A percentile compares a stretch with the other conserved stretches of the same genome.
These are phyloP conservation scores for Neurospora sp. DNA, from an alignment of 495 filamentous ascomycete genomes.

Conservation along the genomic window DNA sequence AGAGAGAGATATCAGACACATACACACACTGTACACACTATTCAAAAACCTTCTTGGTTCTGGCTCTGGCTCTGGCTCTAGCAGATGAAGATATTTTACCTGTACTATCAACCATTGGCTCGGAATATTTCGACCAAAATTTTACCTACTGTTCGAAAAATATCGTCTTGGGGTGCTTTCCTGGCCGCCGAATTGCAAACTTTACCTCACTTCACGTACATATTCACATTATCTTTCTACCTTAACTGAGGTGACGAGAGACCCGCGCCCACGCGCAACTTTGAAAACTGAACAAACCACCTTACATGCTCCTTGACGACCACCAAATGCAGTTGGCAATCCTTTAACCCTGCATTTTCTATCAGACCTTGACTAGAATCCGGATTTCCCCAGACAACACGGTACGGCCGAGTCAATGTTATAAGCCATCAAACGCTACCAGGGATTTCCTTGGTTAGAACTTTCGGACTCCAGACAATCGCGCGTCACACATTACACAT, in stretches of 20 bases:
- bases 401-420: background rate
- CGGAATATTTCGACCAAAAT: background rate
- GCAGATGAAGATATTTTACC: background rate
- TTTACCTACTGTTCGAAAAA: background rate
- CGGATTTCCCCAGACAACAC: background rate
- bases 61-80: background rate
- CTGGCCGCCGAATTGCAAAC: background rate
- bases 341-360: background rate
- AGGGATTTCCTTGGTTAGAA: background rate
- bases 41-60: background rate
- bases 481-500: background rate
- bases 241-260: background rate
- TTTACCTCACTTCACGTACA: background rate
- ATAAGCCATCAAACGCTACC: background rate
- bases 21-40: background rate
- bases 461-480: background rate
- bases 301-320: background rate
- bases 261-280: background rate
- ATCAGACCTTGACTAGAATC: background rate
- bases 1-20: background rate
- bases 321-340: background rate
- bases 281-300: background rate
- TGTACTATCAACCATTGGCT: background rate
- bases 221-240: background rate
- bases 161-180: background rate